Conservation (phyloP, 2,329 filamentous ascomycete genomes). For the Escovopsis weberi region DNA sequence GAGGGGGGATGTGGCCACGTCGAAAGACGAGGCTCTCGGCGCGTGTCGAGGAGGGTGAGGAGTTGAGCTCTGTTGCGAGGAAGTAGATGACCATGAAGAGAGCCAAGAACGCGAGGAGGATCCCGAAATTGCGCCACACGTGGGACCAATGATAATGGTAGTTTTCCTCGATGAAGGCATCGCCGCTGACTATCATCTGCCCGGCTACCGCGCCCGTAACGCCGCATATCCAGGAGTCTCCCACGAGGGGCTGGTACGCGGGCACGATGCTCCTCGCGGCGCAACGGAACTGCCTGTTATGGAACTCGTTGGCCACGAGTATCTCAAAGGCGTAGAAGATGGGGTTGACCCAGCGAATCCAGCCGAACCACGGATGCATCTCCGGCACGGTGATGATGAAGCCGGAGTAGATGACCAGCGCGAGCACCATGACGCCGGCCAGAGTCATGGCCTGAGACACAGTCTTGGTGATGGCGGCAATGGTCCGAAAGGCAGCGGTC, state of each 20-base stretch:
- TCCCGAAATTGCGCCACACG: constrained; percentile 55
- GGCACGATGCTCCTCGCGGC: constrained; percentile 28
- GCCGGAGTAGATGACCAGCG: constrained; percentile 46
- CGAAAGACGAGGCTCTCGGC: constrained; percentile 58
- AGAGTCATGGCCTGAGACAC: constrained; percentile 41
- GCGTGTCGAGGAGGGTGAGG: constrained; percentile 39
- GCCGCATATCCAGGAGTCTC: constrained; percentile 36
- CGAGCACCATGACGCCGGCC: constrained; percentile 40
- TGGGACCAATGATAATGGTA: constrained; percentile 44
- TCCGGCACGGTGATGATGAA: constrained; percentile 36
- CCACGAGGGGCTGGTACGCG: constrained; percentile 26
- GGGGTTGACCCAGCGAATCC: constrained; percentile 64
- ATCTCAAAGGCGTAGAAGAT: constrained; percentile 62
- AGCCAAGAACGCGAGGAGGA: constrained; percentile 48
- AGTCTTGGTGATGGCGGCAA: constrained; percentile 56
- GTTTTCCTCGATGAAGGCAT: constrained; percentile 40
- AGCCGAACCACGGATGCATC: constrained; percentile 60
- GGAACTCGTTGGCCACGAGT: constrained; percentile 60
- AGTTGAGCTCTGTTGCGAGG: constrained; percentile 48
- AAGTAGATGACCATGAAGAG: constrained; percentile 52
- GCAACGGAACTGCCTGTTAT: constrained; percentile 42
- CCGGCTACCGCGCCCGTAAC: constrained; percentile 41
- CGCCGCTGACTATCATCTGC: constrained; percentile 39
- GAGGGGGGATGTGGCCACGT: constrained; percentile 33
- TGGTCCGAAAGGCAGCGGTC: constrained; percentile 61